Evolutionary conservation across 495 filamentous ascomycete genomes (phyloP).

Genomic region (Aspergillus biplanus): DNA sequence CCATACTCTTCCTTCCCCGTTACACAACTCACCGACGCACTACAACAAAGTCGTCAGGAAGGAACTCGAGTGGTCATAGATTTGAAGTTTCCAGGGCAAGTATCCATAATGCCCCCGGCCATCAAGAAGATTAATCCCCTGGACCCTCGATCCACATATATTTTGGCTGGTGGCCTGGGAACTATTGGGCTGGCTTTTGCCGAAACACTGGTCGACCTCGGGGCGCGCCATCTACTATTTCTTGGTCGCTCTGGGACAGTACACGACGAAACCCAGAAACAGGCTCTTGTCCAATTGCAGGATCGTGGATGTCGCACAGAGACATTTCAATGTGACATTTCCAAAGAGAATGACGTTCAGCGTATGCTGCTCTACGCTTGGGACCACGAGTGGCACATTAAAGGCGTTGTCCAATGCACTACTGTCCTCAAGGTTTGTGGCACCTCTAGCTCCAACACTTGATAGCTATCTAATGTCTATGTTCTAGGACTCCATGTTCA

Average conservation of each 20-base stretch:
- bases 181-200: conserved; percentile 39
- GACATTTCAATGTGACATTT: conserved; percentile 37
- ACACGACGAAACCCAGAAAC: conserved; percentile 19
- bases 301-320: conserved; percentile 27
- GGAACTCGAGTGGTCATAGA: conserved; percentile 22
- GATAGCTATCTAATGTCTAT: not conserved
- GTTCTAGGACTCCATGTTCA: conserved; percentile 43
- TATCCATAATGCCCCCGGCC: conserved; percentile 23
- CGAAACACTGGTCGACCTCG: conserved; percentile 37
- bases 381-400: conserved; percentile 28
- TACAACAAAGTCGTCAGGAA: conserved; percentile 18
- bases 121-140: not conserved
- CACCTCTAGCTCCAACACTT: too few relatives aligned
- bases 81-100: conserved; percentile 24
- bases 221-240: conserved; percentile 43
- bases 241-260: conserved; percentile 33
- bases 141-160: conserved; percentile 20
- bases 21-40: conserved; percentile 17
- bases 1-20: conserved; percentile 23
- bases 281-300: conserved; percentile 28
- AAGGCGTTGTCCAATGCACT: conserved; percentile 39
- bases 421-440: conserved; percentile 28
- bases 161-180: conserved; percentile 41
- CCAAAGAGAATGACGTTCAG: conserved; percentile 29
- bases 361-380: conserved; percentile 19